Conservation (phyloP, 1,284 basidiomycete genomes). For the Puccinia horiana region DNA sequence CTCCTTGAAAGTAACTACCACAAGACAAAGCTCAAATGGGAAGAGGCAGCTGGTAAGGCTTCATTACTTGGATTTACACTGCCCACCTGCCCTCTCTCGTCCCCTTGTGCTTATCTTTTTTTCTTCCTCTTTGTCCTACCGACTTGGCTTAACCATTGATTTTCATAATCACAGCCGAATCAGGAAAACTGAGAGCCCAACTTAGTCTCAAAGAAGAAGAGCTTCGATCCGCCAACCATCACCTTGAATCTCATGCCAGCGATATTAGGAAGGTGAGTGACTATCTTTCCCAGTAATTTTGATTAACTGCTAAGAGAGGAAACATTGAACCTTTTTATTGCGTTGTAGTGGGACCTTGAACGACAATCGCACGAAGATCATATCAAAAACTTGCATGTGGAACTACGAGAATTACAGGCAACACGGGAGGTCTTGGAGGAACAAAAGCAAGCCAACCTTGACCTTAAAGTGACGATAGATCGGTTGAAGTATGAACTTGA, state of each 20-base stretch:
- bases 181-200: constrained; percentile 30
- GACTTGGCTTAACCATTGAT: too few species aligned
- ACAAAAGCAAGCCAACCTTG: constrained; percentile 42
- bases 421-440: constrained; percentile 30
- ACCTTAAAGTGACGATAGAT: constrained; percentile 44
- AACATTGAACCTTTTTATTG: not conserved
- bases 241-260: constrained; percentile 9
- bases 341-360: constrained; percentile 21
- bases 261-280: constrained; percentile 30
- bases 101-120: not conserved
- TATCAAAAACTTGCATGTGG: constrained; percentile 16
- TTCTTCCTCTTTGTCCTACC: not conserved
- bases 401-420: constrained; percentile 22
- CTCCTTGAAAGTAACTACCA: constrained; percentile 20
- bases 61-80: not conserved
- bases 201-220: constrained; percentile 41
- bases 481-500: constrained; percentile 41
- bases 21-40: constrained; percentile 33
- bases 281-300: not conserved
- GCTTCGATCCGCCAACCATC: constrained; percentile 15
- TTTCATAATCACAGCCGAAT: constrained; percentile 23
- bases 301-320: too few species aligned
- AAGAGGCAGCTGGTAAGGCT: constrained; percentile 27
- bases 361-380: constrained; percentile 25
- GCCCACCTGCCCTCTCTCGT: not conserved